Percentiles rank a stretch among this genome's conserved stretches.
Conservation (phyloP, 2,329 filamentous ascomycete species). For the Cladosporium sp. region DNA sequence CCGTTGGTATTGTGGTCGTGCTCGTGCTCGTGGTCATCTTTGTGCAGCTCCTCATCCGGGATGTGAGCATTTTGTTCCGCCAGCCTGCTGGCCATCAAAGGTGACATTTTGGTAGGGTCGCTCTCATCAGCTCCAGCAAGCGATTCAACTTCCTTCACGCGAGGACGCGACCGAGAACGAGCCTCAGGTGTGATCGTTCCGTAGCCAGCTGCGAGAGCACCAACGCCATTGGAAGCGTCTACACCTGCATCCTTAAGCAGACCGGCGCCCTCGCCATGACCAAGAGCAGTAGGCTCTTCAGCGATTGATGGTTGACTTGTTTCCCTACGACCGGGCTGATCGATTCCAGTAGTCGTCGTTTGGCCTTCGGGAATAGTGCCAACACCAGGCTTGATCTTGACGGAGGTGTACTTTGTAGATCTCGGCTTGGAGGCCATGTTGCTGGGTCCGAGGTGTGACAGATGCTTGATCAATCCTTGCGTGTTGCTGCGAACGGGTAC, state of each 20-base stretch:
- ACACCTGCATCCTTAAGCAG: slow-evolving; percentile 51
- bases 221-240: slow-evolving; percentile 62
- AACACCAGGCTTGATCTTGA: slow-evolving; percentile 61
- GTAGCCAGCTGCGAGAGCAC: slow-evolving; percentile 46
- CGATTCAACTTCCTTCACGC: slow-evolving; percentile 2
- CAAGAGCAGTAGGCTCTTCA: slow-evolving; percentile 33
- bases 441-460: slow-evolving; percentile 61
- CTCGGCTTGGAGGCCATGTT: slow-evolving; percentile 59
- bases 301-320: neutral
- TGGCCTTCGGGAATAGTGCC: slow-evolving; percentile 40
- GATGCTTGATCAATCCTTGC: slow-evolving; percentile 54
- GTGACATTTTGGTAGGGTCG: slow-evolving; percentile 3
- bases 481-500: slow-evolving; percentile 47
- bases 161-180: neutral
- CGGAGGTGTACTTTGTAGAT: slow-evolving; percentile 56
- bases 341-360: slow-evolving; percentile 17
- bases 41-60: neutral
- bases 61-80: slow-evolving; percentile 9
- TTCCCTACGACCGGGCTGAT: neutral
- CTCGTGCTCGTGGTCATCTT: neutral
- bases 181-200: slow-evolving; percentile 3
- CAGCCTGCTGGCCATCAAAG: slow-evolving; percentile 4
- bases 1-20: neutral
- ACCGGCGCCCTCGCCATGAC: slow-evolving; percentile 52
- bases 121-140: neutral